Evolutionary conservation across 139 green algal genomes (phyloP), one percentile per base, ranked within the genome.

Genomic region (Chlamydomonas incerta): DNA sequence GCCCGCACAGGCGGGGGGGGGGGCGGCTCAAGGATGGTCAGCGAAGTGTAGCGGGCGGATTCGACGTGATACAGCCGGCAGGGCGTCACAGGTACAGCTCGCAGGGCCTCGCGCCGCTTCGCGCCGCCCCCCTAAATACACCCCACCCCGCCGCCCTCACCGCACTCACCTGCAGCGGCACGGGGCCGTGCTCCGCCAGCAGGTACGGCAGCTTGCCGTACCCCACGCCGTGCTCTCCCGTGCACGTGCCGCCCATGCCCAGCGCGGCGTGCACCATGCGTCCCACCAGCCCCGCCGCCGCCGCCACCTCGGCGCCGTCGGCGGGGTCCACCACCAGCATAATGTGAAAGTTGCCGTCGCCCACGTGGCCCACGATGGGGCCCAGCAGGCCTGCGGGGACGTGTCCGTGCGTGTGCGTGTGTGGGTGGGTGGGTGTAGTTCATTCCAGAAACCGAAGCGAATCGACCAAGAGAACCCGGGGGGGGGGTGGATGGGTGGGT

Each of bases 361-460:
- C 93, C 62, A 95, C 93, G 62, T 96, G 93, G 14, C 93, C 93
- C 58, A 96, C 91, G 34, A 96, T 60, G 17, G 93, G 91, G 4
- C 88, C 90, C 70, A 91, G 58, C 70, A 96, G 57, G 31, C 89
- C 91, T 67, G 46, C 5, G 11, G 62, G 63, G 63, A 69, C 13
- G 29, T 15, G 68, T n/a, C n/a, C n/a, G n/a, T n/a, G n/a, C n/a
- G n/a, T n/a, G n/a, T n/a, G n/a, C n/a, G n/a, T n/a, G n/a, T n/a
- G n/a, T n/a, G n/a, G n/a, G n/a, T n/a, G n/a, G n/a, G n/a, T n/a
- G 71, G 23, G 83, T 69, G n/a, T 63, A 73, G 15, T 26, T 24
- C 34, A 46, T 46, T 28, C 81, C 74, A 31, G 90, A 63, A 63
- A 29, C 21, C 21, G 10, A 63, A 23, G 55, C 28, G 28, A 34